These are phyloP conservation scores for Voacanga thouarsii DNA, from an alignment of 257 asterid genomes.

Conservation along the genomic window DNA sequence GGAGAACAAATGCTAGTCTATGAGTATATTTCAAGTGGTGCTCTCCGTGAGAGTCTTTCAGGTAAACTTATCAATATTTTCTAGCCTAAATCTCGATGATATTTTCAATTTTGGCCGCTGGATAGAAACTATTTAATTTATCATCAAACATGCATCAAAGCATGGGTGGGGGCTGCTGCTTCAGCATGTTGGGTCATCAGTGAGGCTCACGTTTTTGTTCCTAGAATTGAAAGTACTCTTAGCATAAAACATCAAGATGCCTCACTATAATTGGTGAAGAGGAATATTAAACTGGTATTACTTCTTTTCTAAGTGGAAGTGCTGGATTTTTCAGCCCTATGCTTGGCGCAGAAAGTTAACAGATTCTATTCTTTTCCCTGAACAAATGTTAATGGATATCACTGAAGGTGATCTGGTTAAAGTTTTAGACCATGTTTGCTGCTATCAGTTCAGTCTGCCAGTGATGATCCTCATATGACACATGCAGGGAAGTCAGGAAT, in stretches of 20 bases:
- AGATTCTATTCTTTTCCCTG: background rate
- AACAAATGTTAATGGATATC: background rate
- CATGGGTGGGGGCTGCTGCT: too few relatives aligned
- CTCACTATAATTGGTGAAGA: background rate
- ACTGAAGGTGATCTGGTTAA: background rate
- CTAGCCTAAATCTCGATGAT: background rate
- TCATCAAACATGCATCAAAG: background rate
- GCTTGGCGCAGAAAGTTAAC: background rate
- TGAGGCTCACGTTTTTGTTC: background rate
- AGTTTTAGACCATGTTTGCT: background rate
- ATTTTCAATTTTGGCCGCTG: background rate
- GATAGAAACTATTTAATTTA: background rate
- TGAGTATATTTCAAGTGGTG: conserved; percentile 79
- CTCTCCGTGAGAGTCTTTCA: conserved; percentile 62
- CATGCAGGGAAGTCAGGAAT: conserved; percentile 50
- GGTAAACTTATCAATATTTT: conserved; percentile 37
- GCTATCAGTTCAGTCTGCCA: background rate
- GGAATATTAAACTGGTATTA: background rate
- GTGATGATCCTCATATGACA: background rate
- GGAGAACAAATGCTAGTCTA: conserved; percentile 91
- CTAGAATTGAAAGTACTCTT: background rate
- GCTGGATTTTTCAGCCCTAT: background rate
- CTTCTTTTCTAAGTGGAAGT: background rate
- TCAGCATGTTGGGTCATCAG: background rate
- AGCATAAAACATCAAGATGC: background rate